These are phyloP conservation scores for Penicillium longicatenatum DNA, from an alignment of 495 filamentous ascomycete species.

Conservation along the genomic window DNA sequence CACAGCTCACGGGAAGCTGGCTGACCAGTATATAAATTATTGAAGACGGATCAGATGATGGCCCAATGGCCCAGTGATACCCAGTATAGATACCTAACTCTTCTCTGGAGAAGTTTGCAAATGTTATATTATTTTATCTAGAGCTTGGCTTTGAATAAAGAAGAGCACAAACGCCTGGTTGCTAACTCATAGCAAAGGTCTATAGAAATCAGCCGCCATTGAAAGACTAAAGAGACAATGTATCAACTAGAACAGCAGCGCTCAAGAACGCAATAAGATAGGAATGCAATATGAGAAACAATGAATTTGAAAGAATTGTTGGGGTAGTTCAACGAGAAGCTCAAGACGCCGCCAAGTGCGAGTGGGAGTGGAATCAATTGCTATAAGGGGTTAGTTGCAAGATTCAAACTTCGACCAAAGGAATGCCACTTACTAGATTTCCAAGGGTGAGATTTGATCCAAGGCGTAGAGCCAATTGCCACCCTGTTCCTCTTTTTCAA, in stretches of 20 bases:
- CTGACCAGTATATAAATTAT: neutral
- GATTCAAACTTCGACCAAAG: neutral
- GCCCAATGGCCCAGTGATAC: constrained; percentile 13
- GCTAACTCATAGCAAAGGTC: constrained; percentile 5
- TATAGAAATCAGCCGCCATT: neutral
- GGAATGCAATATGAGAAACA: constrained; percentile 2
- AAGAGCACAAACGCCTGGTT: constrained; percentile 1
- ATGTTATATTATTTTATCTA: constrained; percentile 1
- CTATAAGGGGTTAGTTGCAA: constrained; percentile 2
- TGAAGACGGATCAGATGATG: neutral
- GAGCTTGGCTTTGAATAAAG: constrained; percentile 1
- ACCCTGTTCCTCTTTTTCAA: constrained; percentile 83
- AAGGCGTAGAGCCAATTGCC: constrained; percentile 97
- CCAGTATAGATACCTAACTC: constrained; percentile 14
- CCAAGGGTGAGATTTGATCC: constrained; percentile 91
- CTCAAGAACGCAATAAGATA: constrained; percentile 14
- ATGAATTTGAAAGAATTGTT: neutral
- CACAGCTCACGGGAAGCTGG: neutral
- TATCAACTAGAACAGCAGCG: constrained; percentile 14
- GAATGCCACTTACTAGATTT: constrained; percentile 83
- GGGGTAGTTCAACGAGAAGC: neutral
- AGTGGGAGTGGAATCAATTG: constrained; percentile 9
- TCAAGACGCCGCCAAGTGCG: constrained; percentile 21
- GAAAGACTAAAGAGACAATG: constrained; percentile 15
- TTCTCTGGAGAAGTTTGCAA: constrained; percentile 7